Base-by-base conservation (phyloP, 2,329 filamentous ascomycete genomes). In the Clonostachys sp. region DNA sequence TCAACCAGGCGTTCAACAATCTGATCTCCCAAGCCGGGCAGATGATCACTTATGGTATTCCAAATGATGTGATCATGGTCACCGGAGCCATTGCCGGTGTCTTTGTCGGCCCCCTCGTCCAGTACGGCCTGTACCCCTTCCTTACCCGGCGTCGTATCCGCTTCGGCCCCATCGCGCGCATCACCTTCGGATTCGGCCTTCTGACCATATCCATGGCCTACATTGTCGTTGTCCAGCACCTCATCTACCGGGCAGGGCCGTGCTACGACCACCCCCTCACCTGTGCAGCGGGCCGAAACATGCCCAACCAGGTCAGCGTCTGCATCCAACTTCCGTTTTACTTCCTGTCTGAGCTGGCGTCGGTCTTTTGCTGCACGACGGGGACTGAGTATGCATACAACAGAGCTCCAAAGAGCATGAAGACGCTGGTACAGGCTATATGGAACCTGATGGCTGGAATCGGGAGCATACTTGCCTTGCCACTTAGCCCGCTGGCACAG, bases 51-150 rank as follows among this genome's bases (percentile, higher is more conserved):
- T 75, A 84, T 51, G 83, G 84, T 20, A 76, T 87, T 44, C 84
- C 84, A 50, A 88, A 87, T 64, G 84, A 88, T 56, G 68, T 87
- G 53, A 77, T 88, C 67, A 75, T 82, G 53, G 86, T 86, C 62
- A 75, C 87, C 34, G 80, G 87, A 48, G 80, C 84, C 3, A 76
- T 88, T 47, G 75, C 81, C 9, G 77, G 86, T 52, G 73, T 87
- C 51, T 72, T 87, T 51, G 78, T 87, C 59, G 84, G 85, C 14
- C 82, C 83, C 1, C 12, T 72, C 33, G 64, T 73, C 51, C 68
- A 76, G 5, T 30, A 30, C 24, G 42, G 69, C 14, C 48, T 80
- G 17, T 60, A 87, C 44, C 44, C 34, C 9, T 33, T 45, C 13
- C 18, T 50, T 2, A 41, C 41, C 17, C 20, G 34, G n/a, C 12